Evolutionary conservation across 495 filamentous ascomycete genomes (phyloP), one percentile per base, ranked within the genome.

Genomic region (Mycothermus thermophilus): DNA sequence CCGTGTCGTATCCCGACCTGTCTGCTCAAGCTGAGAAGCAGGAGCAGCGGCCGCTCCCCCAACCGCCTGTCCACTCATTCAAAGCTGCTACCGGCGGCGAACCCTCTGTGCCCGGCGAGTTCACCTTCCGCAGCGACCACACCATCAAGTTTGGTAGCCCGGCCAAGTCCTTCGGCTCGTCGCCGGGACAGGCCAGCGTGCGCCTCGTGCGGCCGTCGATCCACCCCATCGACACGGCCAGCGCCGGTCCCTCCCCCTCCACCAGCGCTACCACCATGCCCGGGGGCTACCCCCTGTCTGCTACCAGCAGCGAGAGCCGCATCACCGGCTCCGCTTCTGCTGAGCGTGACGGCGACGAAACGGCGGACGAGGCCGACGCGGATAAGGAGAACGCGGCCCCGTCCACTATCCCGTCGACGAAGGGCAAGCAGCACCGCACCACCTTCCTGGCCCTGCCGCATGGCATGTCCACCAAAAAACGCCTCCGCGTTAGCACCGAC

Each of bases 391-490:
- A 66, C 27, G 44, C 57, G 29, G 59, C 53, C 14, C 62, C 64
- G 5, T 25, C 22, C 6, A 25, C 22, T 11, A 25, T 25, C 11
- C 22, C 6, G 22, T n/a, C n/a, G n/a, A n/a, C n/a, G n/a, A n/a
- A n/a, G n/a, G n/a, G n/a, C n/a, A 25, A 25, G 22, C 22, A 25
- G 22, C n/a, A n/a, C n/a, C 41, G 30, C 0, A 36, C 34, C 14
- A 38, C 41, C 11, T 40, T 45, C 27, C 25, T 54, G 12, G 31
- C 46, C 10, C 61, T 80, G 21, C 66, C 77, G 4, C 78, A 84
- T 46, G 80, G 80, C 21, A 73, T 86, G 48, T 48, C 57, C 3
- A 83, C 79, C 58, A 83, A 86, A 63, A 84, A 83, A 60, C 67
- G 79, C 29, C 67, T 68, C 36, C 68, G 74, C 11, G 63, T 61